phyloP scores from a whole-genome alignment of 164 flowering plant genomes.

The Vitis cinerea region DNA sequence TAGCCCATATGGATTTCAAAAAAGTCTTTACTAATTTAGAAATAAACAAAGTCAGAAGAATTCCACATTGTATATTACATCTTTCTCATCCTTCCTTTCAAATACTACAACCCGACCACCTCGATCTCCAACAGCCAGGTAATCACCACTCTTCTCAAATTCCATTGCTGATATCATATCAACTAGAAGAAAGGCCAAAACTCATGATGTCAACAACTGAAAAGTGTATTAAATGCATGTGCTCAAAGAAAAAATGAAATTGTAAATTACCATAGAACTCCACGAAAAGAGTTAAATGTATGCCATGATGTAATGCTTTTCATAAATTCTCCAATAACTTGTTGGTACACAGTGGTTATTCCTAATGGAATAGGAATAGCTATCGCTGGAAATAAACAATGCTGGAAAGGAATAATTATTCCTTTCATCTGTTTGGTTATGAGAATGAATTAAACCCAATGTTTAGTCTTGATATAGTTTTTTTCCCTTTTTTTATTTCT shows the following conservation, averaged over 20 bases:
- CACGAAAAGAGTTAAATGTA: neutral
- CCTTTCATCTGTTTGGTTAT: no score
- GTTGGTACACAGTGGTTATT: no score
- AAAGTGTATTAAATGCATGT: no score
- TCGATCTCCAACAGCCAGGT: constrained; percentile 73
- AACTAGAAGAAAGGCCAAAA: constrained; percentile 29
- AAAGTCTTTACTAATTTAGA: neutral
- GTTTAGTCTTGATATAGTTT: no score
- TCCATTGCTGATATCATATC: constrained; percentile 67
- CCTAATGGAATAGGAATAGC: no score
- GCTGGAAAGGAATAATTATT: no score
- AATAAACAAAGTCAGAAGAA: neutral
- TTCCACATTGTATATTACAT: constrained; percentile 31
- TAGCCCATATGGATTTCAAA: constrained; percentile 9
- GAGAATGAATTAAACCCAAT: no score
- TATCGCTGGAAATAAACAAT: no score
- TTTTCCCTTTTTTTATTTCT: no score
- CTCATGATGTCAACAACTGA: neutral
- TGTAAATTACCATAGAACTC: neutral
- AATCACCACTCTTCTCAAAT: constrained; percentile 65
- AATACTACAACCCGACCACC: constrained; percentile 78
- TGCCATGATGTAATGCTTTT: no score
- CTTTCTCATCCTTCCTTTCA: constrained; percentile 38
- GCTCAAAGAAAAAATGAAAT: no score
- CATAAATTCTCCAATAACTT: no score